phyloP scores from a whole-genome alignment of 768 basidiomycete species.

The Mrakia frigida region DNA sequence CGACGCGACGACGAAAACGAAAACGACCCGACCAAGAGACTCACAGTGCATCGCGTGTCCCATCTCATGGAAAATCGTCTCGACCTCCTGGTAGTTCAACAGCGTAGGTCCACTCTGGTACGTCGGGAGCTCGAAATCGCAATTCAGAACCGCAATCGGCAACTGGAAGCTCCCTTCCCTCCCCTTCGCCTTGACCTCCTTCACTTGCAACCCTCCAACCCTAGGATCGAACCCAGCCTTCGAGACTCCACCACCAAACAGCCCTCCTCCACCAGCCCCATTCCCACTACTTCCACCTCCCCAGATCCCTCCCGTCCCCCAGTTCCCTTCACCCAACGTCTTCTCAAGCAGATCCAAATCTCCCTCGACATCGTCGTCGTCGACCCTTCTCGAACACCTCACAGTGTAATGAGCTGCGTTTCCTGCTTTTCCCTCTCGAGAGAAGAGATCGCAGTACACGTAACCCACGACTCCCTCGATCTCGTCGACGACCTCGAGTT shows the following conservation, averaged over 20 bases:
- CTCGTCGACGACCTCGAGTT: constrained; percentile 69
- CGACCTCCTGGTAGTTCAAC: constrained; percentile 86
- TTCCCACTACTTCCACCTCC: constrained; percentile 15
- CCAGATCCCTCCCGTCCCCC: constrained; percentile 12
- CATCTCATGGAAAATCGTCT: constrained; percentile 97
- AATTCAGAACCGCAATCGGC: constrained; percentile 83
- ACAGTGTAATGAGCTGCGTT: constrained; percentile 98
- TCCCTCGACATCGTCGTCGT: constrained; percentile 74
- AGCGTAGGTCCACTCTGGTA: constrained; percentile 61
- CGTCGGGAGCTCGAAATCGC: constrained; percentile 70
- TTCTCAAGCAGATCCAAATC: constrained; percentile 50
- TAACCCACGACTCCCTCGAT: constrained; percentile 77
- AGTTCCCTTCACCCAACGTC: constrained; percentile 16
- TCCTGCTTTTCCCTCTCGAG: constrained; percentile 72
- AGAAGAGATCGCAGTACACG: constrained; percentile 91
- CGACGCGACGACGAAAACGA: constrained; percentile 8
- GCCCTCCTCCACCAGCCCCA: background rate
- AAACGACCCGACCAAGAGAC: constrained; percentile 47
- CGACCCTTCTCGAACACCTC: constrained; percentile 82
- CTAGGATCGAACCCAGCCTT: constrained; percentile 7
- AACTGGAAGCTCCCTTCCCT: constrained; percentile 72
- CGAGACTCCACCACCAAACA: too few relatives aligned
- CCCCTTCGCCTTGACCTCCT: constrained; percentile 54
- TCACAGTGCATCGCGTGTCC: constrained; percentile 99
- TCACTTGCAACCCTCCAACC: constrained; percentile 37